Base-by-base conservation (phyloP, 805 yeast genomes). In the Saturnispora zaruensis region DNA sequence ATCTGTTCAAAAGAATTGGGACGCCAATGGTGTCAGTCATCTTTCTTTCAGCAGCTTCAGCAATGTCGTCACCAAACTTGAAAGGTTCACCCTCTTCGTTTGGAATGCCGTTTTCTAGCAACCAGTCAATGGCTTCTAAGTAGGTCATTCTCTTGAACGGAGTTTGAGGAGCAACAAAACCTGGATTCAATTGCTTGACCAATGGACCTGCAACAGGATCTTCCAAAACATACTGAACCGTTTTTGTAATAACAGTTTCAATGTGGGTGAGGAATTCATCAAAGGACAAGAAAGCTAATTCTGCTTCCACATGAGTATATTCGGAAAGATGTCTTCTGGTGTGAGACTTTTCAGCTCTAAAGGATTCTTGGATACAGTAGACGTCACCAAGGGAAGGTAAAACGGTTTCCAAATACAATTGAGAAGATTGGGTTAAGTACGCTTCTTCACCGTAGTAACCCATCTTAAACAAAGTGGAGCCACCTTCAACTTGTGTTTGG, bases 401-500 rank as follows among this genome's bases (percentile, higher is more conserved):
- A 71, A 95, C 85, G 13, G 99, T 91, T 74, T 93, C 99, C 67
- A 93, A 76, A 70, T 93, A 93, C 62, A 93, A 78, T 74, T 93
- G 99, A 16, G 98, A 91, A 7, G 96, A 86, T 73, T 93, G 99
- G 18, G 99, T 95, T 64, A 93, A 76, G 70, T 74, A 93, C 9
- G 99, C 98, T 67, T 90, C 93, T 73, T 93, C 95, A 49, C 96
- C 98, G 67, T 93, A 93, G 75, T 95, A 93, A 67, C 87, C 85
- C 73, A 93, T 74, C 62, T 83, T 81, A 76, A 93, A 93, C 64
- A 93, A 75, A 16, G 99, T 93, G 37, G 97, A 86, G 49, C 99
- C 99, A 67, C 99, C 99, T 73, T 93, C 99, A 53, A 93, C 99
- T 75, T 93, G 98, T 37, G 96, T 90, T 73, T 93, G 99, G 50